Conservation (phyloP, 2,329 filamentous ascomycete genomes). For the Paraphaeosphaeria sporulosa region DNA sequence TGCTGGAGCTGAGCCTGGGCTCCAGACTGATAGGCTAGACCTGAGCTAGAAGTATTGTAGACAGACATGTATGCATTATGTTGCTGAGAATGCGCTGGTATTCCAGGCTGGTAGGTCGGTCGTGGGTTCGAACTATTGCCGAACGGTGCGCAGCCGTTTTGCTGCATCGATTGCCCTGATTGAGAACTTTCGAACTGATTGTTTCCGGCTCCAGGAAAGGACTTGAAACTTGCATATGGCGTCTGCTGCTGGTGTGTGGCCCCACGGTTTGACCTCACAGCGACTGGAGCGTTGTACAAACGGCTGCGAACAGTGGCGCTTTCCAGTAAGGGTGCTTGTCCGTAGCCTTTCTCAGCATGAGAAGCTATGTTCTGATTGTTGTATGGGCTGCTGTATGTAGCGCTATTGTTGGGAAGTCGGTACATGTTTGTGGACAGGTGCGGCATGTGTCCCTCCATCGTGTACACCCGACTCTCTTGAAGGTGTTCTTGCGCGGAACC, state of each 20-base stretch:
- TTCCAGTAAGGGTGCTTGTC: background rate
- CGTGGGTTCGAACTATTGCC: background rate
- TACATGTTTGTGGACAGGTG: background rate
- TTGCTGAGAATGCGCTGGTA: background rate
- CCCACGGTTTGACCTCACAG: background rate
- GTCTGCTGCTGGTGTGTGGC: background rate
- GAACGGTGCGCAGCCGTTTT: background rate
- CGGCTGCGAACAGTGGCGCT: too few relatives aligned
- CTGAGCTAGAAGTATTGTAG: too few relatives aligned
- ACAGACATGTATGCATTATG: too few relatives aligned
- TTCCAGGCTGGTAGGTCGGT: background rate
- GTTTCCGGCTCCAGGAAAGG: background rate
- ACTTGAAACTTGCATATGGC: background rate
- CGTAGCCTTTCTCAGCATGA: background rate
- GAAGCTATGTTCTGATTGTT: background rate
- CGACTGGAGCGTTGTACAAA: too few relatives aligned
- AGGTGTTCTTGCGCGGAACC: conserved; percentile 6
- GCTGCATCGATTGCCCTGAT: background rate
- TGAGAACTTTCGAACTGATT: background rate
- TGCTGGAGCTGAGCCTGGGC: too few relatives aligned
- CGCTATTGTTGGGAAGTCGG: background rate
- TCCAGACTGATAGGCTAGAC: too few relatives aligned
- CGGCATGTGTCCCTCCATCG: conserved; percentile 6
- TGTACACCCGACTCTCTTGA: background rate
- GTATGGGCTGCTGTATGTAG: background rate